Conservation (phyloP, 2,329 filamentous ascomycete genomes). For the Polychaeton citri region DNA sequence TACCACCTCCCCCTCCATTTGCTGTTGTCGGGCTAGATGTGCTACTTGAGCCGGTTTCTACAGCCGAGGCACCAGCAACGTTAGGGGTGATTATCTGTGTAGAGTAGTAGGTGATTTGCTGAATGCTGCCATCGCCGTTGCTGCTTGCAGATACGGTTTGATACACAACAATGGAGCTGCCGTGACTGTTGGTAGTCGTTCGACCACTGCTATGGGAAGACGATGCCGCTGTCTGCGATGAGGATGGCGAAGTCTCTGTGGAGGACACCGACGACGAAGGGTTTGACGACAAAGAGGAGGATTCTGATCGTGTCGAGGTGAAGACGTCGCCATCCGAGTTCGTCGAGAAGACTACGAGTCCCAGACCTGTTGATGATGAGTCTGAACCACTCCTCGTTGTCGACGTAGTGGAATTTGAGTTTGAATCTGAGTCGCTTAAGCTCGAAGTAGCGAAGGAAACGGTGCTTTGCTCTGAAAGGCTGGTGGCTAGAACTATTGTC, state of each 20-base stretch:
- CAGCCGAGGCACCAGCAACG: slow-evolving; percentile 1
- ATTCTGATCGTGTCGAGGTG: not conserved
- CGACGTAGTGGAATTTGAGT: not conserved
- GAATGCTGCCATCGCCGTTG: not conserved
- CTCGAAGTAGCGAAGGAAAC: too few relatives aligned
- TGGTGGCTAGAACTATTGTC: too few relatives aligned
- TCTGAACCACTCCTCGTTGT: not conserved
- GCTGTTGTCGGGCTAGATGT: slow-evolving; percentile 3
- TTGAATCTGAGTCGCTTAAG: too few relatives aligned
- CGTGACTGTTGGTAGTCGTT: not conserved
- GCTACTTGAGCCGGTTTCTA: slow-evolving; percentile 1
- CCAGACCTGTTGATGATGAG: not conserved
- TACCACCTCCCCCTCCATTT: slow-evolving; percentile 1
- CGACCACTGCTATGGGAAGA: not conserved
- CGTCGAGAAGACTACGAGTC: not conserved
- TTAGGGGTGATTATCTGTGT: not conserved
- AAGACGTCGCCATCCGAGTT: not conserved
- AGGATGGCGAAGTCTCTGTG: not conserved
- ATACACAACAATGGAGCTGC: not conserved
- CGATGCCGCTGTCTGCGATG: not conserved
- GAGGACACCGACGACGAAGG: not conserved
- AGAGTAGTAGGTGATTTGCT: not conserved
- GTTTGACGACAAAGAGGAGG: not conserved
- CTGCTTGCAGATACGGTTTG: not conserved
- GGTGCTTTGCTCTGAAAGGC: too few relatives aligned